Conservation (phyloP, 108 stramenopile genomes). For the Chaetoceros tenuissimus region DNA sequence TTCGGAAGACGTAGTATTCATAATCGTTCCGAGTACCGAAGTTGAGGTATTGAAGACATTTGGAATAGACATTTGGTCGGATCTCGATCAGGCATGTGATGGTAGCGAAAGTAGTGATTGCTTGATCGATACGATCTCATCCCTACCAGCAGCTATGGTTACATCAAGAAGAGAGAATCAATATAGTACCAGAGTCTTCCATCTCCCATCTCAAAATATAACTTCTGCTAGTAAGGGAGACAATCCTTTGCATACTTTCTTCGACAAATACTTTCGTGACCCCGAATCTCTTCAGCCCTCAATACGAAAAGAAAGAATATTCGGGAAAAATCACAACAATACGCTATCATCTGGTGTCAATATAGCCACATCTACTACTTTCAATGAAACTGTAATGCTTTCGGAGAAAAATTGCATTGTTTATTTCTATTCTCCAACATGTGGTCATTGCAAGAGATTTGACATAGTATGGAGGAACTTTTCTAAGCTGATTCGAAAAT, state of each 20-base stretch:
- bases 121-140: neutral
- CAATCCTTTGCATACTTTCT: neutral
- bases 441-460: constrained; percentile 79
- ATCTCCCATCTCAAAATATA: neutral
- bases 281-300: neutral
- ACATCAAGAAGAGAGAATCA: neutral
- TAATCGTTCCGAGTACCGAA: constrained; percentile 57
- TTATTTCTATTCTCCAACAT: constrained; percentile 42
- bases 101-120: neutral
- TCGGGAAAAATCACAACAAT: neutral
- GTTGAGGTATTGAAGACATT: constrained; percentile 52
- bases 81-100: constrained; percentile 19
- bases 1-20: constrained; percentile 31
- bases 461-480: constrained; percentile 54
- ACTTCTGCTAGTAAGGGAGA: neutral
- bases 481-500: constrained; percentile 28
- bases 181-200: constrained; percentile 1
- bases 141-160: neutral
- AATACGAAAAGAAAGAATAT: neutral
- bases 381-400: constrained; percentile 29
- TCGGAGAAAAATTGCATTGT: constrained; percentile 42
- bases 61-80: constrained; percentile 67
- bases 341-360: constrained; percentile 14
- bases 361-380: constrained; percentile 30
- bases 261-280: neutral